phyloP scores from a whole-genome alignment of 805 yeast genomes.

The Yarrowia deformans region DNA sequence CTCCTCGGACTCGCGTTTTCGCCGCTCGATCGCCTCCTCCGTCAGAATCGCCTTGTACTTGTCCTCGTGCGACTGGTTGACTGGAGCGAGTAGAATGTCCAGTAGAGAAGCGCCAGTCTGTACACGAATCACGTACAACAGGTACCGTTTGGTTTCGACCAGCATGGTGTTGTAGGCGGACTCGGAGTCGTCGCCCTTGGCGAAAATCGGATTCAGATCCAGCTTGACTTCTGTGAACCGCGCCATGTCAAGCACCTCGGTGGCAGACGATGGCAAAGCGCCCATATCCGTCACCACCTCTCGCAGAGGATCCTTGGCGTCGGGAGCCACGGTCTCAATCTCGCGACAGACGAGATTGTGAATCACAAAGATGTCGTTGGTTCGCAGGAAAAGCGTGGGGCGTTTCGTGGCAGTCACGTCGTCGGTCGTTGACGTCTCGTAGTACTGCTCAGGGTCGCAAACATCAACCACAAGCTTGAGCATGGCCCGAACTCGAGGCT shows the following conservation, averaged over 20 bases:
- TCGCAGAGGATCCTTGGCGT: conserved; percentile 61
- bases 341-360: conserved; percentile 52
- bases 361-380: conserved; percentile 51
- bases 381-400: conserved; percentile 52
- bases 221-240: conserved; percentile 62
- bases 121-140: conserved; percentile 82
- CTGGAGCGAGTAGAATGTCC: conserved; percentile 72
- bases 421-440: conserved; percentile 68
- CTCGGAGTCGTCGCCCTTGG: conserved; percentile 57
- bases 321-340: conserved; percentile 45
- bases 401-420: conserved; percentile 65
- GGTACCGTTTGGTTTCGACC: conserved; percentile 80
- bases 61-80: conserved; percentile 71
- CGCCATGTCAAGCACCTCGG: conserved; percentile 59
- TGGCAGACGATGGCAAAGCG: conserved; percentile 55
- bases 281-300: conserved; percentile 55
- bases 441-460: conserved; percentile 64
- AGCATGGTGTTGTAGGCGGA: conserved; percentile 65
- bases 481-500: conserved; percentile 56
- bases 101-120: conserved; percentile 73
- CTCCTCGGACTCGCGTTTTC: conserved; percentile 50
- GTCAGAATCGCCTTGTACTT: conserved; percentile 63
- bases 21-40: conserved; percentile 53
- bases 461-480: conserved; percentile 61
- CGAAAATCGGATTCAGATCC: conserved; percentile 64